Evolutionary conservation across 352 stramenopile genomes (phyloP).

Genomic region (Globisporangium radiosum): DNA sequence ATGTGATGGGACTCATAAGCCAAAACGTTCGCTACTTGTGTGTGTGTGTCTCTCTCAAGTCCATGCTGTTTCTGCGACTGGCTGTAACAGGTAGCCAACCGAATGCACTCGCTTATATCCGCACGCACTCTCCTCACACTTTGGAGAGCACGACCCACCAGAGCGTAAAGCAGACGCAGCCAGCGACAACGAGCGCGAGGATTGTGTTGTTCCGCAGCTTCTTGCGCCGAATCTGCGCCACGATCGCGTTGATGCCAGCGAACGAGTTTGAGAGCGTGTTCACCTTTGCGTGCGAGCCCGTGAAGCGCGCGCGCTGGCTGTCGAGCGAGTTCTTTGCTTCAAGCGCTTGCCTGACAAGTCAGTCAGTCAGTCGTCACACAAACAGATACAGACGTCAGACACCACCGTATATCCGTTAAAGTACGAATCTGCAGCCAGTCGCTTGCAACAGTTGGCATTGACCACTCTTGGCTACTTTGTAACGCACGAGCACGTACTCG

Average conservation of each 20-base stretch:
- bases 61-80: no score
- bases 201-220: constrained; percentile 97
- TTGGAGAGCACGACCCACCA: constrained; percentile 89
- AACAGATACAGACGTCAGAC: not conserved
- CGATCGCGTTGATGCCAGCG: constrained; percentile 92
- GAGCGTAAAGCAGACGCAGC: constrained; percentile 95
- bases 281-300: constrained; percentile 78
- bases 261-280: constrained; percentile 87
- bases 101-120: not conserved
- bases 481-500: constrained; percentile 29
- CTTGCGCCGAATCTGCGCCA: constrained; percentile 95
- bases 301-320: constrained; percentile 86
- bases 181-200: constrained; percentile 93
- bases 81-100: not conserved
- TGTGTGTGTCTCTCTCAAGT: no score
- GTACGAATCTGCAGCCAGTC: no score
- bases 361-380: not conserved
- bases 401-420: not conserved
- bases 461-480: no score
- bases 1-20: no score
- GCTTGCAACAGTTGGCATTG: no score
- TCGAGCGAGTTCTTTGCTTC: constrained; percentile 83
- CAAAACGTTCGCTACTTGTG: no score
- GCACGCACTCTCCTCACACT: constrained; percentile 24
- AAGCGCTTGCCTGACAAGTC: constrained; percentile 58